phyloP scores from a whole-genome alignment of 352 stramenopile genomes.

The Phytophthora boehmeriae region DNA sequence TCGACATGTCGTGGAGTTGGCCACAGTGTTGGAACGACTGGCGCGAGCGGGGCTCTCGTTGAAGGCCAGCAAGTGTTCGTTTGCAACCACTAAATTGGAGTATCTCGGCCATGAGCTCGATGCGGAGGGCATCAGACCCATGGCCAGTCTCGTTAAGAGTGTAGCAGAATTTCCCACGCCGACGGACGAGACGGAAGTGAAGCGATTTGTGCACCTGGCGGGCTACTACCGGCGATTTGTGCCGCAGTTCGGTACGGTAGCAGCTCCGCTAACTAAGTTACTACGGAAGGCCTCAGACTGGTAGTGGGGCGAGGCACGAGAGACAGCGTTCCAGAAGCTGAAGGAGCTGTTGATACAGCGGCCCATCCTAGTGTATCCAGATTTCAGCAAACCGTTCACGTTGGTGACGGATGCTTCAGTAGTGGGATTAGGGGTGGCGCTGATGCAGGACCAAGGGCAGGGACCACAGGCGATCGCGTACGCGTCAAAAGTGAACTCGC shows the following conservation, averaged over 20 bases:
- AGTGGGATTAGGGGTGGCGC: slow-evolving; percentile 13
- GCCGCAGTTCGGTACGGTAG: slow-evolving; percentile 8
- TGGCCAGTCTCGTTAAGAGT: slow-evolving; percentile 7
- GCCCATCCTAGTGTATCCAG: slow-evolving; percentile 20
- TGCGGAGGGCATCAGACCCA: slow-evolving; percentile 8
- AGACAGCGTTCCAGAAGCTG: slow-evolving; percentile 20
- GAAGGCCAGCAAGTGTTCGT: slow-evolving; percentile 27
- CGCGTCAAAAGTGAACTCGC: slow-evolving; percentile 24
- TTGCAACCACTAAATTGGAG: slow-evolving; percentile 15
- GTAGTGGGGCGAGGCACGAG: slow-evolving; percentile 18
- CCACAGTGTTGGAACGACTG: slow-evolving; percentile 21
- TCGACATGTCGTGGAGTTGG: slow-evolving; percentile 25
- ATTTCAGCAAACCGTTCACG: slow-evolving; percentile 34
- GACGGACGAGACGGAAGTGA: slow-evolving; percentile 4
- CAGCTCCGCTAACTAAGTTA: slow-evolving; percentile 22
- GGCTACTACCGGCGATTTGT: slow-evolving; percentile 37
- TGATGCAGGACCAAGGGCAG: slow-evolving; percentile 28
- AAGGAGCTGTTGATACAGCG: slow-evolving; percentile 2
- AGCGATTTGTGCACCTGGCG: slow-evolving; percentile 30
- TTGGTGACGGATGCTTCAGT: slow-evolving; percentile 28
- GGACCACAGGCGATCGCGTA: slow-evolving; percentile 21
- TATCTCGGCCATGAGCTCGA: slow-evolving; percentile 35
- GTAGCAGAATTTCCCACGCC: slow-evolving; percentile 9
- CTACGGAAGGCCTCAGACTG: slow-evolving; percentile 21
- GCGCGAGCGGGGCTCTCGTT: background rate